Evolutionary conservation across 2,329 filamentous ascomycete genomes (phyloP).

Genomic region (Periconia digitata): DNA sequence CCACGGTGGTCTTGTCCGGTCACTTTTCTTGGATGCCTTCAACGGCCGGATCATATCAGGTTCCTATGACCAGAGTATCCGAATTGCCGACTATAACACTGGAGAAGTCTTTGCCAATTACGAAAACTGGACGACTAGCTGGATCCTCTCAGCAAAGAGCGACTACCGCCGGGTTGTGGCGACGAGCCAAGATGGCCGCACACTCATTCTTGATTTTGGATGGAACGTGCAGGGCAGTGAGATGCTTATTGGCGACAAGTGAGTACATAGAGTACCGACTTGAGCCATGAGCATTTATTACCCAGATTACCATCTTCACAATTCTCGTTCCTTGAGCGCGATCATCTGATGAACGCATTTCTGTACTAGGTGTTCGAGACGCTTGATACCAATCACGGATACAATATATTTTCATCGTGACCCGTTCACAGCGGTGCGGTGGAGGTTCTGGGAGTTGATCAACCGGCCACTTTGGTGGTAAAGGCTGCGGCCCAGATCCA

Average conservation of each 20-base stretch:
- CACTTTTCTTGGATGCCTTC: slow-evolving; percentile 83
- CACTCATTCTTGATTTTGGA: slow-evolving; percentile 92
- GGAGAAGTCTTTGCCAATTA: slow-evolving; percentile 80
- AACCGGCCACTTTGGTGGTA: no score
- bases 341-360: no score
- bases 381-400: no score
- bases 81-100: slow-evolving; percentile 85
- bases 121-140: slow-evolving; percentile 93
- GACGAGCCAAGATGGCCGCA: slow-evolving; percentile 90
- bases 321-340: no score
- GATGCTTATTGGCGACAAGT: slow-evolving; percentile 38
- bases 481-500: no score
- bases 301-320: no score
- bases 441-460: no score
- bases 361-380: no score
- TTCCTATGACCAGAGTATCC: slow-evolving; percentile 93
- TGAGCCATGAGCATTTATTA: no score
- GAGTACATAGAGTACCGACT: no score
- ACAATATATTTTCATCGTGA: no score
- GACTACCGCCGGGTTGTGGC: slow-evolving; percentile 94
- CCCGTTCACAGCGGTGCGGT: not conserved
- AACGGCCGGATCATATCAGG: slow-evolving; percentile 87
- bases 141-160: slow-evolving; percentile 94
- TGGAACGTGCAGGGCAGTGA: slow-evolving; percentile 58
- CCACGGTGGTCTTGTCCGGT: slow-evolving; percentile 84